Evolutionary conservation across 805 yeast species (phyloP), one percentile per base, ranked within the genome.

Genomic region (Spencermartinsiella europaea): DNA sequence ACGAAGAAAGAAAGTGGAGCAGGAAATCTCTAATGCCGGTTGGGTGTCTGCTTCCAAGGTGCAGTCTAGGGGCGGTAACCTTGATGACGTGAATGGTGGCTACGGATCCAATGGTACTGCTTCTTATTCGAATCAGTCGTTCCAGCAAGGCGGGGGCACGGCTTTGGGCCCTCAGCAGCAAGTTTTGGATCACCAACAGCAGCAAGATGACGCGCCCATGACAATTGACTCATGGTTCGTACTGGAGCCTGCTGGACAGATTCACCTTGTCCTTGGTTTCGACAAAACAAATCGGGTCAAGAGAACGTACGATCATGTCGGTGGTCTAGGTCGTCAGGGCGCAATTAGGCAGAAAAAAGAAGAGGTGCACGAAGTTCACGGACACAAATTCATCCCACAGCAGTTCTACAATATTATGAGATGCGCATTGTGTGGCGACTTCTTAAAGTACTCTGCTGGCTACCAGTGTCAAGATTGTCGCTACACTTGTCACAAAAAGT

Each of bases 391-490:
- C 68, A 95, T 87, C 37, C 96, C 87, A 64, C 91, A 87, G 58
- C 96, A 89, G 63, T 89, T 90, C 63, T 93, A 93, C 74, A 87
- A 86, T 57, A 87, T 93, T 61, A 91, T 93, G 97, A 80, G 93
- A 55, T 93, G 99, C 71, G 96, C 98, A 1, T 78, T 90, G 51
- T 93, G 99, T 75, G 96, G 96, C 3, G 98, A 93, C 51, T 93
- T 93, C 63, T 72, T 93, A 55, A 80, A 95, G 54, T 73, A 84
- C 48, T 82, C 85, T 47, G 76, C 83, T 10, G 91, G 90, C 10
- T 82, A 69, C 64, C 93, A 84, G 64, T 84, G 93, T 68, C 85
- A 81, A 62, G 91, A 85, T 61, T 84, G 93, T 69, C 71, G 77
- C 46, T 80, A 83, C 60, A 73, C 86, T 31, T 85, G 93, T 60